Evolutionary conservation across 2,329 filamentous ascomycete species (phyloP), one percentile per base, ranked within the genome.

Genomic region (Colletotrichum limetticola): DNA sequence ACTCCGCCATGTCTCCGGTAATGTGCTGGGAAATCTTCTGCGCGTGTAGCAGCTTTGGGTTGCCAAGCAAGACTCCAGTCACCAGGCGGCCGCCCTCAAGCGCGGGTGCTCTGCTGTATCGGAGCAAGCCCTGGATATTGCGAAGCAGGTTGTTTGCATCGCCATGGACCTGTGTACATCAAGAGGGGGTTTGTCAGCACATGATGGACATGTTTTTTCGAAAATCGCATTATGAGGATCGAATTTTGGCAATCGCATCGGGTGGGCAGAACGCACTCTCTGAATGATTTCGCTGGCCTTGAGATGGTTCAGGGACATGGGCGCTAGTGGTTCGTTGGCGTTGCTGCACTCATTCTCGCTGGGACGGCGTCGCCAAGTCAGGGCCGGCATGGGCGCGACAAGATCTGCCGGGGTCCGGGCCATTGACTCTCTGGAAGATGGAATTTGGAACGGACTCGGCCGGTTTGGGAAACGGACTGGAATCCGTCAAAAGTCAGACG

Each of bases 221-320:
- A n/a, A 49, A n/a, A 49, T 49, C 7, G 8, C 19, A 49, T 56
- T 49, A 4, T 19, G 8, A 49, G n/a, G 8, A 49, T 49, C 7
- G 19, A 1, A 11, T 56, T 35, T 42, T 42, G 37, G 37, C 37
- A 49, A 49, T 49, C 19, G 19, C 42, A 49, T 56, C 11, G 26
- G 53, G 32, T 35, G 32, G 32, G n/a, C 1, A 14, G 14, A 8
- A 56, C 62, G 19, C n/a, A 57, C 62, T 12, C 62, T 16, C 26
- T 65, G 62, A 16, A 65, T 57, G 11, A 57, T 46, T 52, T 57
- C 62, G 52, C 62, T 53, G 9, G 62, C 52, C 16, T 57, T 65
- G 30, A 65, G 53, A 11, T 65, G 62, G 24, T 22, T 65, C 53
- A 65, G 62, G 32, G 62, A 65, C 24, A 65, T 16, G 62, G 62